Evolutionary conservation across 179 eudicot genomes (phyloP), one percentile per base, ranked within the genome.

Genomic region (Silene noctiflora): DNA sequence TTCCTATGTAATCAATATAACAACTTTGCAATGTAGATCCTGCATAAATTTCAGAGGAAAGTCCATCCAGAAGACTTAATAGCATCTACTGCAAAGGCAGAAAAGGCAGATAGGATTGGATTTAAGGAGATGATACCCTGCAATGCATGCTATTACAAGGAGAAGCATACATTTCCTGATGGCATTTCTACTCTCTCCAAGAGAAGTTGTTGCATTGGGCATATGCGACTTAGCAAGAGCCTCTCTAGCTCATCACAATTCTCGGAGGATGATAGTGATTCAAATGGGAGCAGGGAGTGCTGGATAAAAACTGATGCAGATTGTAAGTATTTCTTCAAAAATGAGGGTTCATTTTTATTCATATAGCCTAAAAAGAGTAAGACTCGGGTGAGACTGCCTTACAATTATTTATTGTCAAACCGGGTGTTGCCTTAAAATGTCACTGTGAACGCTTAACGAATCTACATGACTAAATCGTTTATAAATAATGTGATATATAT

Each of bases 261-360:
- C 72, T 74, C 80, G 76, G 62, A 29, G 39, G 75, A 75, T 51
- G 84, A 76, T 21, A 81, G 75, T 71, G 86, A 86, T 69, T 84
- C 84, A 53, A 76, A 69, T 80, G 90, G 80, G 48, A 89, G 84
- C 85, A 81, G 86, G 73, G 94, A 90, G 78, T 84, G 79, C 84
- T 94, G 94, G 98, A 88, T 94, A 84, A 94, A 89, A 83, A 87
- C 94, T 59, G 97, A 94, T 75, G 87, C 93, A 81, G 92, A 94
- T 69, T 94, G 98, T 94, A 91, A 88, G 98, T 87, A 29, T 29
- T 29, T 29, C 4, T 29, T 29, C 33, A 29, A 0, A 25, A 25
- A 25, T 25, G 2, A n/a, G n/a, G n/a, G n/a, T n/a, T n/a, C n/a
- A n/a, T n/a, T 27, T 27, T 27, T 27, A 27, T 27, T 27, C 1